A percentile compares a stretch with the other conserved stretches of the same genome.
Conservation (phyloP, 805 yeast genomes). For the Metschnikowia drakensbergensis region DNA sequence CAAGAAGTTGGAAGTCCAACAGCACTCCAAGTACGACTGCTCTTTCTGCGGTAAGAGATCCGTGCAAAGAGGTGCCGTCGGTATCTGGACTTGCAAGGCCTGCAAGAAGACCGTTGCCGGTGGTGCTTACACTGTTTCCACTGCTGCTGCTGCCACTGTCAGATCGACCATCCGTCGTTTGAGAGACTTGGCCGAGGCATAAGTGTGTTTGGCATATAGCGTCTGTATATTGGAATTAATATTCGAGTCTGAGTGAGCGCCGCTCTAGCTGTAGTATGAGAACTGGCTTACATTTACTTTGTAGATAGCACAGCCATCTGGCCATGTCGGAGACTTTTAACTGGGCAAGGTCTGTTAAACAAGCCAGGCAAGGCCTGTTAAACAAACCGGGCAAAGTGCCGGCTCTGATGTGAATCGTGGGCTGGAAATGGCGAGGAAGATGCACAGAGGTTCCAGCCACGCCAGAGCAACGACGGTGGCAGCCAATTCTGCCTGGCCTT, state of each 20-base stretch:
- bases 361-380: too few relatives aligned
- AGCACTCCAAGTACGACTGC: conserved; percentile 98
- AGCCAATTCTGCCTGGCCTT: too few relatives aligned
- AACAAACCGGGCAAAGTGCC: too few relatives aligned
- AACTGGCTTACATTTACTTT: too few relatives aligned
- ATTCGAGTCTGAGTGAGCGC: background rate
- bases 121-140: conserved; percentile 99
- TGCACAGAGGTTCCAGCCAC: too few relatives aligned
- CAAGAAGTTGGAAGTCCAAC: conserved; percentile 98
- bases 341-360: too few relatives aligned
- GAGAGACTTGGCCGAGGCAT: conserved; percentile 99
- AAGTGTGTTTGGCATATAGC: conserved; percentile 32
- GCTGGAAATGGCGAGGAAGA: too few relatives aligned
- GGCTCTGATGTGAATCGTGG: too few relatives aligned
- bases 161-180: conserved; percentile 99
- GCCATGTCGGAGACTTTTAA: too few relatives aligned
- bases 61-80: conserved; percentile 96
- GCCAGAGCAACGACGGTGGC: too few relatives aligned
- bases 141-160: conserved; percentile 99
- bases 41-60: conserved; percentile 99
- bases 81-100: conserved; percentile 97
- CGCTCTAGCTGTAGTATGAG: too few relatives aligned
- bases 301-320: too few relatives aligned
- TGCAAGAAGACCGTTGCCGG: conserved; percentile 98
- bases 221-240: background rate